Evolutionary conservation across 495 filamentous ascomycete species (phyloP), one percentile per base, ranked within the genome.

Genomic region (Jackrogersella minutella): DNA sequence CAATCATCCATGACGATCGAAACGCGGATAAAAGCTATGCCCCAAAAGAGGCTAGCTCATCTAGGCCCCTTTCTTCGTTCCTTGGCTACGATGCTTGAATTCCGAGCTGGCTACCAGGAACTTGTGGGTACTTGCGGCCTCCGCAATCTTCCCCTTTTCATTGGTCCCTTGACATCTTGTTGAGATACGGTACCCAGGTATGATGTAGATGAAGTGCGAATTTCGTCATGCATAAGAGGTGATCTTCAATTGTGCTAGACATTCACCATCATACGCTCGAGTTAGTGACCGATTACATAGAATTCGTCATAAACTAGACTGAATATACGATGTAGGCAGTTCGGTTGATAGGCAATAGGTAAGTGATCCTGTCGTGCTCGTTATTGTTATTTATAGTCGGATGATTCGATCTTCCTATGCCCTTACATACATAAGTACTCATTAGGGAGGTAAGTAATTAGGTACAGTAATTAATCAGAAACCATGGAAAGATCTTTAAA

Each of bases 21-120:
- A 40, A 58, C 41, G 58, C 68, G 57, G 64, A 73, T 65, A 73
- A 52, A 40, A 22, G 44, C 34, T 71, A 57, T n/a, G 26, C 61
- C 63, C 53, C 22, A 43, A 58, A 70, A 21, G 6, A 28, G 50
- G 33, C n/a, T 69, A 43, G 56, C 40, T 14, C 26, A 56, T 51
- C 51, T 64, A 57, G 16, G 44, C 57, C 57, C 61, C 56, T 61
- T 36, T 67, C 52, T 17, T 21, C 11, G 7, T 22, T 50, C 31
- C 55, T 60, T 64, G 55, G 55, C 43, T 64, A 43, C 31, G 36
- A 44, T 68, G 39, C 65, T 63, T 68, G 37, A 50, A 55, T 55
- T 59, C 22, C 26, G 30, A 33, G 40, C 40, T 26, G 21, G 22
- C 19, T 49, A n/a, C 19, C 33, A 8, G 55, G 13, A 16, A 57